Percentiles rank a stretch among this genome's conserved stretches.
phyloP scores from a whole-genome alignment of 1,139 yeast species.

The Pichia sp. region DNA sequence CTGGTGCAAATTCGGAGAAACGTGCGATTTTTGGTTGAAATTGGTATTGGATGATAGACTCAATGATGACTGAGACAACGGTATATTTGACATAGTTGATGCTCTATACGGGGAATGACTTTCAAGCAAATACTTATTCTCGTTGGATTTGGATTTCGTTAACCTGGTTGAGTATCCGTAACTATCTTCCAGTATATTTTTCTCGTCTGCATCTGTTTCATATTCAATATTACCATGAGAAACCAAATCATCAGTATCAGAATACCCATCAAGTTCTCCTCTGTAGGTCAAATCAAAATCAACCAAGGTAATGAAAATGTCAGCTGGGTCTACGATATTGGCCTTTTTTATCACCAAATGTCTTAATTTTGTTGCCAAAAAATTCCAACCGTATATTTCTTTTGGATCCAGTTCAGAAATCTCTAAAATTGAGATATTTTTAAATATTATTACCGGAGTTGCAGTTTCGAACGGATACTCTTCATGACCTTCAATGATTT shows the following conservation, averaged over 20 bases:
- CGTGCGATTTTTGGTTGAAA: conserved; percentile 10
- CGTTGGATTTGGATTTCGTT: conserved; percentile 5
- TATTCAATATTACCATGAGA: conserved; percentile 1
- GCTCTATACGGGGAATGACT: not conserved
- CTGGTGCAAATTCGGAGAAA: conserved; percentile 17
- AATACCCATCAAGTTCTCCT: conserved; percentile 11
- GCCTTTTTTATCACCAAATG: conserved; percentile 46
- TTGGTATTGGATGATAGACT: conserved; percentile 6
- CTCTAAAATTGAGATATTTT: conserved; percentile 55
- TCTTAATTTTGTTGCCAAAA: conserved; percentile 45
- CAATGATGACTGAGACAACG: conserved; percentile 6
- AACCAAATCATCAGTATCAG: not conserved
- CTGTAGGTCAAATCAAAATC: conserved; percentile 47
- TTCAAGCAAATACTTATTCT: conserved; percentile 1
- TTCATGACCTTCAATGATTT: conserved; percentile 51
- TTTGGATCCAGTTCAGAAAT: conserved; percentile 53
- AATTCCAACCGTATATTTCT: conserved; percentile 60
- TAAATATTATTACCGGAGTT: conserved; percentile 53
- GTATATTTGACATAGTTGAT: conserved; percentile 1
- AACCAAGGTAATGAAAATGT: conserved; percentile 43
- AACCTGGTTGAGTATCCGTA: not conserved
- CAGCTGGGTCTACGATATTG: conserved; percentile 43
- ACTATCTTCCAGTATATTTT: conserved; percentile 3
- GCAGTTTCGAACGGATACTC: conserved; percentile 68
- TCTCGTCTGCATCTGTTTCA: conserved; percentile 10